Conservation (phyloP, 2,329 filamentous ascomycete genomes). For the Dothideomycetidae sp. region DNA sequence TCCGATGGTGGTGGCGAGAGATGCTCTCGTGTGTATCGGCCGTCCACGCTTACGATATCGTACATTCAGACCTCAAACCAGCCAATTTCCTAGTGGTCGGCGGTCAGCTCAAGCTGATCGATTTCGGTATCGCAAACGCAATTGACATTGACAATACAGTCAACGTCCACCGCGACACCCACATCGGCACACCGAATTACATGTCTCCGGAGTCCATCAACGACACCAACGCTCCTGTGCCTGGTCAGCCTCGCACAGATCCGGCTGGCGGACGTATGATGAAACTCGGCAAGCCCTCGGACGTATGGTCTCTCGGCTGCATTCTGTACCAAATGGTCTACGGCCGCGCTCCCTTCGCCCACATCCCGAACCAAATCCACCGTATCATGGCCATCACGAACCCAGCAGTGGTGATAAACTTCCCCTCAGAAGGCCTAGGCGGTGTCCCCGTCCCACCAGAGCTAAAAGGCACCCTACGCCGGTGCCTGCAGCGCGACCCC, state of each 20-base stretch:
- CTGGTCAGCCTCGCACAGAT: conserved; percentile 26
- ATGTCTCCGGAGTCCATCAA: conserved; percentile 94
- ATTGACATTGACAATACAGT: conserved; percentile 92
- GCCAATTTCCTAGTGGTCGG: conserved; percentile 92
- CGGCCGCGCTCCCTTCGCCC: conserved; percentile 85
- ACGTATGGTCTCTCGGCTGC: conserved; percentile 92
- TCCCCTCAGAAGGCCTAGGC: conserved; percentile 54
- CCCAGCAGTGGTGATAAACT: conserved; percentile 58
- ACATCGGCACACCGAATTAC: conserved; percentile 94
- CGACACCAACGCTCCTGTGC: conserved; percentile 56
- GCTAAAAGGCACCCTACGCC: conserved; percentile 40
- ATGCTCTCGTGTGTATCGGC: conserved; percentile 93
- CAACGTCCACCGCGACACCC: conserved; percentile 90
- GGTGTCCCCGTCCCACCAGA: conserved; percentile 41
- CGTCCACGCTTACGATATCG: conserved; percentile 80
- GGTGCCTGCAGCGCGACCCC: conserved; percentile 46
- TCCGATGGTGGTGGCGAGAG: conserved; percentile 97
- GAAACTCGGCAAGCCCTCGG: conserved; percentile 89
- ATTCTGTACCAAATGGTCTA: conserved; percentile 98
- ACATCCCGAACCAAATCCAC: conserved; percentile 75
- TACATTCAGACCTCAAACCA: conserved; percentile 93
- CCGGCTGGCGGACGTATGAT: conserved; percentile 40
- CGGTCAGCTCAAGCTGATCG: conserved; percentile 85
- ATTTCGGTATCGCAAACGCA: conserved; percentile 96
- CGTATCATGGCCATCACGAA: conserved; percentile 80